These are phyloP conservation scores for Mrakia gelida DNA, from an alignment of 768 basidiomycete genomes.

Conservation along the genomic window DNA sequence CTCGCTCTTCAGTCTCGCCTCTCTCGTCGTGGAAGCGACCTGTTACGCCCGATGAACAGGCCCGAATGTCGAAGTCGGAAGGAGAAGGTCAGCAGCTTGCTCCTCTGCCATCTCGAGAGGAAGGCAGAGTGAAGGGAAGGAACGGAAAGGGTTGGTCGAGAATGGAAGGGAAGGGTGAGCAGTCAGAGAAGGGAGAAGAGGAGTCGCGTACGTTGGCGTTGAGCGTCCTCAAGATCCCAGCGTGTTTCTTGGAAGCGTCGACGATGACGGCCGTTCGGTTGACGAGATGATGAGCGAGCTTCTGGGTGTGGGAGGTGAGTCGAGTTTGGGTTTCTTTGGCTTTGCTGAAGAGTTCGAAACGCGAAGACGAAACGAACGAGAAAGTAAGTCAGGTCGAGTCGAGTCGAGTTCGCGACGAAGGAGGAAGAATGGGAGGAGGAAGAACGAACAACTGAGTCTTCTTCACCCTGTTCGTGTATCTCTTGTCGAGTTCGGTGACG, in stretches of 20 bases:
- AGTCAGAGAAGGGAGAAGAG: neutral
- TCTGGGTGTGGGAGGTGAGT: neutral
- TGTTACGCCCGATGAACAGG: neutral
- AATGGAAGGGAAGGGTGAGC: neutral
- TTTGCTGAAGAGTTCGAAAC: neutral
- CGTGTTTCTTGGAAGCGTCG: neutral
- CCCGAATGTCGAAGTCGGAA: neutral
- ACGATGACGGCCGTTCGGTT: neutral
- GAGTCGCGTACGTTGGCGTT: neutral
- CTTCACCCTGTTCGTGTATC: neutral
- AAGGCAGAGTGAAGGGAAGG: neutral
- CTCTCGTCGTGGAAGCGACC: neutral
- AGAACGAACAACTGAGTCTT: neutral
- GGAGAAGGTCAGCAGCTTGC: neutral
- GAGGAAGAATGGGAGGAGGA: neutral
- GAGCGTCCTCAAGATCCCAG: neutral
- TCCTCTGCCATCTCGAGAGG: neutral
- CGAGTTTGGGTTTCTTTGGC: neutral
- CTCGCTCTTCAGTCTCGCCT: neutral
- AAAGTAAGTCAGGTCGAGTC: neutral
- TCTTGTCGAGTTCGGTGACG: neutral
- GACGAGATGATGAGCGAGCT: constrained; percentile 1
- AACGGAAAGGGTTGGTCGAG: neutral
- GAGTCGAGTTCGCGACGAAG: neutral
- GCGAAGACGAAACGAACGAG: neutral